Evolutionary conservation across 1,139 yeast genomes (phyloP).

Genomic region (Hansenula sp.): DNA sequence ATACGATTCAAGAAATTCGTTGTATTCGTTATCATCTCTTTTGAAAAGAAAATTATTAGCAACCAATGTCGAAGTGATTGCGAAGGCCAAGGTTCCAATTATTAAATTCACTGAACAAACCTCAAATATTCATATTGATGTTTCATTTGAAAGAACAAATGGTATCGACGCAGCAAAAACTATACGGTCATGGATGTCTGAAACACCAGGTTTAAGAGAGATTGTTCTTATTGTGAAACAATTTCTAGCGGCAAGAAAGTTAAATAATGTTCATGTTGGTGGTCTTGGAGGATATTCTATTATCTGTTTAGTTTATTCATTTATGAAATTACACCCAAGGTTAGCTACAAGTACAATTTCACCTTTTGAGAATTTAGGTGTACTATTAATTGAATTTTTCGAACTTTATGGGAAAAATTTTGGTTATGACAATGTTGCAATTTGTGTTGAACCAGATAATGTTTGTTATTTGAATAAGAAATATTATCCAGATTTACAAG

Average conservation of each 20-base stretch:
- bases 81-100: slow-evolving; percentile 93
- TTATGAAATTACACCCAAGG: slow-evolving; percentile 78
- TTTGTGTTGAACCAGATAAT: slow-evolving; percentile 51
- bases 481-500: slow-evolving; percentile 49
- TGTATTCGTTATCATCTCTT: slow-evolving; percentile 74
- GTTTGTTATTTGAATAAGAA: slow-evolving; percentile 58
- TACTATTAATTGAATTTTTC: slow-evolving; percentile 84
- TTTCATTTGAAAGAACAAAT: slow-evolving; percentile 85
- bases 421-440: slow-evolving; percentile 76
- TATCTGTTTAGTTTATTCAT: slow-evolving; percentile 82
- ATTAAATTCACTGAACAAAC: slow-evolving; percentile 82
- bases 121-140: slow-evolving; percentile 76
- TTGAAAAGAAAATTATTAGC: slow-evolving; percentile 64
- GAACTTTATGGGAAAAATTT: slow-evolving; percentile 93
- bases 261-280: slow-evolving; percentile 93
- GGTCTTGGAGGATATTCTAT: slow-evolving; percentile 96
- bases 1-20: slow-evolving; percentile 62
- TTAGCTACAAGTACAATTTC: slow-evolving; percentile 63
- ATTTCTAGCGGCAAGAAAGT: slow-evolving; percentile 71
- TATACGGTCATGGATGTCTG: slow-evolving; percentile 70
- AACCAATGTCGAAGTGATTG: slow-evolving; percentile 76
- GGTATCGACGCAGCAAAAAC: slow-evolving; percentile 84
- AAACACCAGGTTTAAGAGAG: slow-evolving; percentile 81
- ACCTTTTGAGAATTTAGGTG: slow-evolving; percentile 78
- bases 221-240: slow-evolving; percentile 83